Conservation (phyloP, 2,329 filamentous ascomycete species). For the Botrytis paeoniae region DNA sequence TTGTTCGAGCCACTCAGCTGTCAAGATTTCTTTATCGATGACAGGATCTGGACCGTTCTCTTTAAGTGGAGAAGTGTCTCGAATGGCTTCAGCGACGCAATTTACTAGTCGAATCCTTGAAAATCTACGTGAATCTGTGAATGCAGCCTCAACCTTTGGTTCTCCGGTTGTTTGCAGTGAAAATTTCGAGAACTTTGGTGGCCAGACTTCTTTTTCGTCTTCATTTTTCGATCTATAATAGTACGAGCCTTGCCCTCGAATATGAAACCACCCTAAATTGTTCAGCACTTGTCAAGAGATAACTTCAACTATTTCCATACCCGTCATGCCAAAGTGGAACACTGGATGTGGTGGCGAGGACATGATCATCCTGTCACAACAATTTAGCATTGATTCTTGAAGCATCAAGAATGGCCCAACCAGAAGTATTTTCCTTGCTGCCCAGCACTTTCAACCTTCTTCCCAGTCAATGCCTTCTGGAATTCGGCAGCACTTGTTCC, state of each 20-base stretch:
- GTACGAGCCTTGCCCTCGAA: constrained; percentile 71
- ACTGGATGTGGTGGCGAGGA: constrained; percentile 76
- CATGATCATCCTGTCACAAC: constrained; percentile 59
- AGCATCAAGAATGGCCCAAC: constrained; percentile 38
- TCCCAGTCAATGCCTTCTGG: constrained; percentile 68
- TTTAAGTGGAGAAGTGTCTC: constrained; percentile 72
- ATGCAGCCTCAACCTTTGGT: constrained; percentile 63
- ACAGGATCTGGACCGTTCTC: constrained; percentile 95
- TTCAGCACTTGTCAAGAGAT: constrained; percentile 17
- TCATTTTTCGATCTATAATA: constrained; percentile 68
- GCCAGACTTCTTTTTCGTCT: constrained; percentile 61
- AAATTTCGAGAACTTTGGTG: constrained; percentile 89
- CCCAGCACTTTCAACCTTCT: constrained; percentile 65
- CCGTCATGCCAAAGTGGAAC: constrained; percentile 80
- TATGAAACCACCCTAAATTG: constrained; percentile 72
- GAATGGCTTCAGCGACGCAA: constrained; percentile 71
- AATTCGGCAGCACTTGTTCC: constrained; percentile 77
- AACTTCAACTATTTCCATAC: constrained; percentile 37
- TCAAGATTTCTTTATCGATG: constrained; percentile 73
- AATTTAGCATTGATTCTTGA: constrained; percentile 4
- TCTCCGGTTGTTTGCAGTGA: constrained; percentile 61
- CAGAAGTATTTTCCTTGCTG: constrained; percentile 98
- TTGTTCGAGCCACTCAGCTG: constrained; percentile 67
- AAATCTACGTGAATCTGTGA: constrained; percentile 79
- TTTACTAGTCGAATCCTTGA: constrained; percentile 78